Base-by-base conservation (phyloP, 768 basidiomycete species). In the Cystobasidium ongulense region DNA sequence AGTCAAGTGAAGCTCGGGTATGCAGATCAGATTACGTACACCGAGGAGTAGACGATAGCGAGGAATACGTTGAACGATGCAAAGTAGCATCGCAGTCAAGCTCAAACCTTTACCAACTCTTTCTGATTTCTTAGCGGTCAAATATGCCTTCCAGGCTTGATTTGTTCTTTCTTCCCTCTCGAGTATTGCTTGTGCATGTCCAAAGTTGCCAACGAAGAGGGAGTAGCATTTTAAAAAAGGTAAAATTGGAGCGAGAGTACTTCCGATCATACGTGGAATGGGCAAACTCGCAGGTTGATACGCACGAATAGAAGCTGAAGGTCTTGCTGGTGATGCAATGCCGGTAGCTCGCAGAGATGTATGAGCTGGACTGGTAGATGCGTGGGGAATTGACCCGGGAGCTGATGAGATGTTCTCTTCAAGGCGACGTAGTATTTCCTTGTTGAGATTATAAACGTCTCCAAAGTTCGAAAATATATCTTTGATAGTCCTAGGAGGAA, bases 171-270 rank as follows among this genome's bases (percentile, higher is more conserved):
- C 73, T 59, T 74, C 75, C 8, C 21, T 7, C 35, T 77, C 41
- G 27, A 72, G 21, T 46, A 74, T 21, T 35, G 72, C 29, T 57
- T 78, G 75, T 11, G 77, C 63, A 0, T 36, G 35, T 1, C 65
- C 64, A 39, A 78, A 79, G 68, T 77, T 77, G 18, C 76, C 46
- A 35, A 78, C 73, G 59, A 79, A 78, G 71, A 78, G 76, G 10
- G 77, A 75, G 72, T 79, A 79, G 39, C 72, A 74, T 46, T 76
- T 78, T 38, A 78, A 67, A 73, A 79, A 79, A 1, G 79, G 79
- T 11, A 78, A 63, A 64, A 78, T 57, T 1, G 78, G 76, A 1
- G 77, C 67, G 27, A 79, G 68, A 1, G 68, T 61, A 13, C 38
- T 61, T 3, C 77, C 78, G 35, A 78, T 73, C 18, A 25, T 38